Percentiles rank a stretch among this genome's conserved stretches.
phyloP scores from a whole-genome alignment of 805 yeast genomes.

The Jamesozyma hellenica region DNA sequence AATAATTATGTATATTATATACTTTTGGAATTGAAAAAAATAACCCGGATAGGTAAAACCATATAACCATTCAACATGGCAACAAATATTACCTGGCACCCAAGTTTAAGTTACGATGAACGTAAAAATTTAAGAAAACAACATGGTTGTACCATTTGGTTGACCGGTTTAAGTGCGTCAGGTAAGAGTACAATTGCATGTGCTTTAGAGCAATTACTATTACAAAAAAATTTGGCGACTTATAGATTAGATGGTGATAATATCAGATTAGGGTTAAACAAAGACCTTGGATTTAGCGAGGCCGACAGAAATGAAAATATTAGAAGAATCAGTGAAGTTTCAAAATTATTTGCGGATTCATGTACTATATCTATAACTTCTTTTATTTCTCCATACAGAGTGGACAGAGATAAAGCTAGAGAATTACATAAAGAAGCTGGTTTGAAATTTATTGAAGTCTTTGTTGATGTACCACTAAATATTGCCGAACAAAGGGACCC shows the following conservation, averaged over 20 bases:
- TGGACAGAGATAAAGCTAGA: conserved; percentile 79
- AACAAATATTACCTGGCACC: conserved; percentile 94
- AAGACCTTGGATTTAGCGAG: conserved; percentile 88
- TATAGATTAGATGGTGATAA: conserved; percentile 94
- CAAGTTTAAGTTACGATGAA: conserved; percentile 75
- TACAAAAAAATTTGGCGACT: conserved; percentile 59
- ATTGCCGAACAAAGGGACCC: conserved; percentile 97
- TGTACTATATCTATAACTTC: conserved; percentile 80
- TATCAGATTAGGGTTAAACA: conserved; percentile 87
- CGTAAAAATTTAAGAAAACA: conserved; percentile 65
- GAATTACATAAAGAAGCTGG: conserved; percentile 65
- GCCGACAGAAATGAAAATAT: conserved; percentile 90
- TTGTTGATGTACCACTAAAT: conserved; percentile 84
- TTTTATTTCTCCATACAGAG: conserved; percentile 83
- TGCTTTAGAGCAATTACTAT: conserved; percentile 75
- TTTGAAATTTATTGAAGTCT: conserved; percentile 83
- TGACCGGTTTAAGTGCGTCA: conserved; percentile 90
- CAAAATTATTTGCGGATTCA: conserved; percentile 90
- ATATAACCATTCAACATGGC: conserved; percentile 48
- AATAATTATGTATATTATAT: not conserved
- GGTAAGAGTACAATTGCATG: conserved; percentile 94
- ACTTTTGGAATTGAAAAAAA: not conserved
- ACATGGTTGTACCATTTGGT: conserved; percentile 85
- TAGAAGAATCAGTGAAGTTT: conserved; percentile 88
- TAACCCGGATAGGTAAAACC: not conserved